These are phyloP conservation scores for Xylaria flabelliformis DNA, from an alignment of 495 filamentous ascomycete species.

Conservation along the genomic window DNA sequence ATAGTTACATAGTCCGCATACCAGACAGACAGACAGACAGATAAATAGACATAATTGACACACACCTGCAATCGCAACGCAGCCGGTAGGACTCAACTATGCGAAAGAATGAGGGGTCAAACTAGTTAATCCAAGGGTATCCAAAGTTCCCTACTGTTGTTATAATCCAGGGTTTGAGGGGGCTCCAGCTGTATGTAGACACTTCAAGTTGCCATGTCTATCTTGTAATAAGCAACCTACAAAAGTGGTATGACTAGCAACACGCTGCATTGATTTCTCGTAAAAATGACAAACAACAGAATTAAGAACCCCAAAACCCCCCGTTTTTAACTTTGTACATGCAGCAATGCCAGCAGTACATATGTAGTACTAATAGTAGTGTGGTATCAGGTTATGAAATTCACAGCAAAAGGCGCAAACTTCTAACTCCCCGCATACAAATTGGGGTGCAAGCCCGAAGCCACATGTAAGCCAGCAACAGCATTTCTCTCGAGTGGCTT, in stretches of 20 bases:
- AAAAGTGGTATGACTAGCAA: not conserved
- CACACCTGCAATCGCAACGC: constrained; percentile 8
- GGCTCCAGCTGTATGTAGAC: not conserved
- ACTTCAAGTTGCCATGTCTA: not conserved
- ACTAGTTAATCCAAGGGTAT: constrained; percentile 5
- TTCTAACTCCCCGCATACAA: constrained; percentile 1
- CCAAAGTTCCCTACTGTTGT: not conserved
- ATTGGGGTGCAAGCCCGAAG: constrained; percentile 7
- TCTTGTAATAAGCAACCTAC: no score
- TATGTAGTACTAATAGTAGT: not conserved
- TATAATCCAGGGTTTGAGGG: not conserved
- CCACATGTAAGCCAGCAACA: constrained; percentile 1
- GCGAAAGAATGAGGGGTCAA: not conserved
- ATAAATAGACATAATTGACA: not conserved
- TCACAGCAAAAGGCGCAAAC: not conserved
- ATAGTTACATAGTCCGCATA: not conserved
- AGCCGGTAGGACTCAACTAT: not conserved
- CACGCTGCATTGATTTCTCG: constrained; percentile 14
- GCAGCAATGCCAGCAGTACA: not conserved
- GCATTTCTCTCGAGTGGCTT: not conserved
- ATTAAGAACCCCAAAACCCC: not conserved
- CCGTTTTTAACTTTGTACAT: not conserved
- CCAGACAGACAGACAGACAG: not conserved
- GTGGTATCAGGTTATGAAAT: not conserved
- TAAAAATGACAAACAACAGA: constrained; percentile 20